These are phyloP conservation scores for Aureobasidium subglaciale DNA, from an alignment of 2,329 filamentous ascomycete species.

Conservation along the genomic window DNA sequence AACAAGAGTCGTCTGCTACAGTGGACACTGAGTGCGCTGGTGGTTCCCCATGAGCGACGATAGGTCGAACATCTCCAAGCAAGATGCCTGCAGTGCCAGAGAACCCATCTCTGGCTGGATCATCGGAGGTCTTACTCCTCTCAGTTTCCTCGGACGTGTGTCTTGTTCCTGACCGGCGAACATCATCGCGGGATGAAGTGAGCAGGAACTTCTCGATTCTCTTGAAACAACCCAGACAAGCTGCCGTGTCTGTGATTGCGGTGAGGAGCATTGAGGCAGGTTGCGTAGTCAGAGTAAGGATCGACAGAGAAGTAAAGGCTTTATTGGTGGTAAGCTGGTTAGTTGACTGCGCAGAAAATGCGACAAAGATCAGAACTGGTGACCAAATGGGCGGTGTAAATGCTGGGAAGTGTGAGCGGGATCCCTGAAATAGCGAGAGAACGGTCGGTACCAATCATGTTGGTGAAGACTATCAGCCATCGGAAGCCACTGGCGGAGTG, in stretches of 20 bases:
- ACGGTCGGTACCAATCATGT: too few relatives aligned
- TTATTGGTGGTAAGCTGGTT: too few relatives aligned
- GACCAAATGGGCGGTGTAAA: too few relatives aligned
- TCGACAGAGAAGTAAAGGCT: neutral
- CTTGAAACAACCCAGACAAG: neutral
- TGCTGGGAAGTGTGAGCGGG: too few relatives aligned
- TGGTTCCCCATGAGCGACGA: neutral
- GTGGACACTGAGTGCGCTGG: too few relatives aligned
- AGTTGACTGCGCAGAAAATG: too few relatives aligned
- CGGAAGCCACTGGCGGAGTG: neutral
- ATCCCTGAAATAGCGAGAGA: too few relatives aligned
- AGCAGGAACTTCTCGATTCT: neutral
- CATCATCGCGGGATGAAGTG: too few relatives aligned
- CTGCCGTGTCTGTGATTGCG: neutral
- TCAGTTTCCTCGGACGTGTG: too few relatives aligned
- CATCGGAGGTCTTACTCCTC: too few relatives aligned
- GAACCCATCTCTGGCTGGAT: neutral
- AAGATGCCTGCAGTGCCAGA: neutral
- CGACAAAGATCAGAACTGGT: neutral
- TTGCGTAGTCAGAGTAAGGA: neutral
- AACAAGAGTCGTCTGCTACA: too few relatives aligned
- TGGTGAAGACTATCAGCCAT: neutral
- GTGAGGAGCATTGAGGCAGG: neutral
- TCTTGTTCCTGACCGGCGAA: too few relatives aligned
- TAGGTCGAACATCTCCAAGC: neutral